A percentile compares a stretch with the other conserved stretches of the same genome.
Evolutionary conservation across 1,284 basidiomycete species (phyloP).

Genomic region (Ustilago shanxiensis): DNA sequence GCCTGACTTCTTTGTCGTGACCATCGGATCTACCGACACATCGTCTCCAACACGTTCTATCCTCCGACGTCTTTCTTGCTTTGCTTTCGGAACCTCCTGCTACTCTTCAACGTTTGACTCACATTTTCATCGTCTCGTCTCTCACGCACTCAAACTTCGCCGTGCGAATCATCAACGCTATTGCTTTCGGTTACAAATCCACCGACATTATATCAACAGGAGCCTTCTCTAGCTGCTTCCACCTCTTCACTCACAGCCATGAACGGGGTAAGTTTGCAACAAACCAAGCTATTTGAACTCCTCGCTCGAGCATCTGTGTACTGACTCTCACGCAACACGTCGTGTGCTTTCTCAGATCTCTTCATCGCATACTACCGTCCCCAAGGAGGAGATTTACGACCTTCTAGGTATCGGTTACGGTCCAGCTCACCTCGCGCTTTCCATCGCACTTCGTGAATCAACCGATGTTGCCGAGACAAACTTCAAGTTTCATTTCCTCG

Average conservation of each 20-base stretch:
- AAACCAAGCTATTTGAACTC: too few species aligned
- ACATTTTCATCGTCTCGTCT: background rate
- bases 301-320: background rate
- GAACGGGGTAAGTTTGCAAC: constrained; percentile 31
- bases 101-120: background rate
- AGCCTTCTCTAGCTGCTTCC: constrained; percentile 24
- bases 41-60: background rate
- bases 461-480: constrained; percentile 45
- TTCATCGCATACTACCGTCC: constrained; percentile 25
- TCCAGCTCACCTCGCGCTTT: constrained; percentile 67
- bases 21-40: background rate
- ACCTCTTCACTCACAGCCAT: constrained; percentile 40
- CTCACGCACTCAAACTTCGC: background rate
- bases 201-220: constrained; percentile 3
- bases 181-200: background rate
- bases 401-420: constrained; percentile 66
- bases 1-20: background rate
- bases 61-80: constrained; percentile 2
- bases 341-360: constrained; percentile 11
- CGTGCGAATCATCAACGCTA: background rate
- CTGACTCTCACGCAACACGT: background rate
- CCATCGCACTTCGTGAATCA: constrained; percentile 66
- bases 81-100: background rate
- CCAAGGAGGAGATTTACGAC: constrained; percentile 57
- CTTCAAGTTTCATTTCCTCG: constrained; percentile 63